Percentiles rank a stretch among this genome's conserved stretches.
Conservation (phyloP, 176 grass and related monocot species). For the Aegilops umbellulata region DNA sequence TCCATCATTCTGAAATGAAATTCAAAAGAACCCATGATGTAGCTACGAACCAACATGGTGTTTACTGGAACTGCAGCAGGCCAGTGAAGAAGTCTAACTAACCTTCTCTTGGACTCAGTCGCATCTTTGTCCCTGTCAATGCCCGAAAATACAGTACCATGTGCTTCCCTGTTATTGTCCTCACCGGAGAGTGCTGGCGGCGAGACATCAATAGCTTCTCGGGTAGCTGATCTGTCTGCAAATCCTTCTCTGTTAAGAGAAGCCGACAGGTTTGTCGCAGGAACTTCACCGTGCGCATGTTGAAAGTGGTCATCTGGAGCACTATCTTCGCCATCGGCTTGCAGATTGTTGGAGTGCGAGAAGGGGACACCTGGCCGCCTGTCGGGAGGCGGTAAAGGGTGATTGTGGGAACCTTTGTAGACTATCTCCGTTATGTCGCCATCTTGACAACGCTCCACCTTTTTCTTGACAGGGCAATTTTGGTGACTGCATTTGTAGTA, state of each 20-base stretch:
- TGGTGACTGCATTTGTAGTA: conserved; percentile 82
- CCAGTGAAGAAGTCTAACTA: conserved; percentile 24
- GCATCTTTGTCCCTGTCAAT: conserved; percentile 34
- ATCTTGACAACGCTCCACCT: conserved; percentile 66
- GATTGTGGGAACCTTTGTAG: conserved; percentile 74
- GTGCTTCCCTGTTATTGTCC: conserved; percentile 39
- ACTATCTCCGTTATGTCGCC: conserved; percentile 83
- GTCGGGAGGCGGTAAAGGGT: conserved; percentile 50
- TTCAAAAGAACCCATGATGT: not conserved
- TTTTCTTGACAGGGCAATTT: conserved; percentile 75
- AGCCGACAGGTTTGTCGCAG: conserved; percentile 35
- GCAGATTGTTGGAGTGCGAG: conserved; percentile 9
- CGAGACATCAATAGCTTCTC: conserved; percentile 42
- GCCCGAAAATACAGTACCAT: conserved; percentile 17
- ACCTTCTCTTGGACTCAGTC: conserved; percentile 77
- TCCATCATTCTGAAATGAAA: conserved; percentile 60
- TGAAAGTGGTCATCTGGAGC: conserved; percentile 27
- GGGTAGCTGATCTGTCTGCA: conserved; percentile 17
- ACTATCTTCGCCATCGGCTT: conserved; percentile 34
- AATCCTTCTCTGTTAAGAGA: conserved; percentile 28
- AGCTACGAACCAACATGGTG: not conserved
- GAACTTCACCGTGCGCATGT: conserved; percentile 38
- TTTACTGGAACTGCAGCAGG: not conserved
- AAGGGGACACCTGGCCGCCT: conserved; percentile 7
- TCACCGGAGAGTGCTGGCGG: conserved; percentile 62